phyloP scores from a whole-genome alignment of 371 early-diverging fungal genomes.

The Haplosporangium sp. region DNA sequence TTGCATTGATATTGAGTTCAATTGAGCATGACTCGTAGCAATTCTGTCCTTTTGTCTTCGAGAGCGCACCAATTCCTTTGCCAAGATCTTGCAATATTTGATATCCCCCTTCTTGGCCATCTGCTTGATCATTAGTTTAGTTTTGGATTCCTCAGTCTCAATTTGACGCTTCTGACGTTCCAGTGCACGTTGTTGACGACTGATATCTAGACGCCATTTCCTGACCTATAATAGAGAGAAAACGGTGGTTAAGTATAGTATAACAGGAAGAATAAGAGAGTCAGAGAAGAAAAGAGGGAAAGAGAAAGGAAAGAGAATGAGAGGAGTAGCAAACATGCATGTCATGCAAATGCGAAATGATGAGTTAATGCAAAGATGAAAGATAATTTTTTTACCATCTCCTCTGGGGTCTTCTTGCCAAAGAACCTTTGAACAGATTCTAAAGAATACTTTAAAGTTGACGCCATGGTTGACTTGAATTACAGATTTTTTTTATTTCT shows the following conservation, averaged over 20 bases:
- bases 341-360: too few relatives aligned
- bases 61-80: conserved; percentile 87
- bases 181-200: conserved; percentile 88
- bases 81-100: conserved; percentile 81
- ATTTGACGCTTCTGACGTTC: conserved; percentile 87
- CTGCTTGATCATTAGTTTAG: conserved; percentile 82
- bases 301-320: not conserved
- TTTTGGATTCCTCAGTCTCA: conserved; percentile 86
- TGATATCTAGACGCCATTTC: conserved; percentile 91
- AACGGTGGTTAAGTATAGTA: not conserved
- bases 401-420: conserved; percentile 74
- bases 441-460: conserved; percentile 40
- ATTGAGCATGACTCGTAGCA: conserved; percentile 91
- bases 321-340: not conserved
- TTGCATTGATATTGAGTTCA: conserved; percentile 92
- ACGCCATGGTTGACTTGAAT: conserved; percentile 29
- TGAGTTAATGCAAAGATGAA: not conserved
- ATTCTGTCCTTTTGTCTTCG: conserved; percentile 85
- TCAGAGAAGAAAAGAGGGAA: conserved; percentile 3
- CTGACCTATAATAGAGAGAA: conserved; percentile 67
- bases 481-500: not conserved
- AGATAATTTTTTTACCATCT: conserved; percentile 58
- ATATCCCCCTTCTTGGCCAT: conserved; percentile 90
- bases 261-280: not conserved
- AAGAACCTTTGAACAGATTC: conserved; percentile 68